Percentiles rank a stretch among this genome's conserved stretches.
phyloP scores from a whole-genome alignment of 75 land plant species.

The Larix kaempferi region DNA sequence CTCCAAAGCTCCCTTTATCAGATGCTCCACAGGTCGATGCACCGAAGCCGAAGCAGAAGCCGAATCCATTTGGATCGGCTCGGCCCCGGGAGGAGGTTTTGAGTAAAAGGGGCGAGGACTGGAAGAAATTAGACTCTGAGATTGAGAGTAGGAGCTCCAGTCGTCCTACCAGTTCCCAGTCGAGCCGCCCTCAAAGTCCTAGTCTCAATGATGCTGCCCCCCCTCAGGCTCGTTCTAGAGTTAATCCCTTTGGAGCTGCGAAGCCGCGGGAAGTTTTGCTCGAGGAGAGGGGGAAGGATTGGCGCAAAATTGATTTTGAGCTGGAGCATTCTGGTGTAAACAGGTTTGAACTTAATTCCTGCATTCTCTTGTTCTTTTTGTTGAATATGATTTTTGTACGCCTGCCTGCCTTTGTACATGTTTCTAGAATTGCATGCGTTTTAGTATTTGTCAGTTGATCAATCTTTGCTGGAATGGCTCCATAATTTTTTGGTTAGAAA shows the following conservation, averaged over 20 bases:
- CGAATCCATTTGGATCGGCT: constrained; percentile 70
- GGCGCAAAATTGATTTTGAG: constrained; percentile 82
- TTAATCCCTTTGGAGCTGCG: constrained; percentile 92
- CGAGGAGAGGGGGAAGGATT: constrained; percentile 72
- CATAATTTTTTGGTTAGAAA: too few relatives aligned
- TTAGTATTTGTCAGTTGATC: too few relatives aligned
- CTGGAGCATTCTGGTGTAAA: constrained; percentile 61
- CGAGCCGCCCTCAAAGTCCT: constrained; percentile 47
- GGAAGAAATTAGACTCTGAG: constrained; percentile 51
- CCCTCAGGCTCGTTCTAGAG: constrained; percentile 37
- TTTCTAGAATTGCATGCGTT: too few relatives aligned
- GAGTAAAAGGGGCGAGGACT: constrained; percentile 61
- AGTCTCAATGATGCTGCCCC: neutral
- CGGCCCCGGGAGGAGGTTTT: constrained; percentile 69
- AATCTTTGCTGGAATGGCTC: too few relatives aligned
- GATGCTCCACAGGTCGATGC: neutral
- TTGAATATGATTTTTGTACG: too few relatives aligned
- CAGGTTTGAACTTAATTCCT: constrained; percentile 34
- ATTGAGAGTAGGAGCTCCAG: constrained; percentile 41
- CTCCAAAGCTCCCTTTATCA: neutral
- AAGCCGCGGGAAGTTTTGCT: constrained; percentile 81
- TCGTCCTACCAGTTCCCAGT: constrained; percentile 62
- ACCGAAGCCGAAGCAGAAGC: constrained; percentile 17
- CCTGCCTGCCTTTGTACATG: too few relatives aligned
- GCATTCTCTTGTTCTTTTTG: too few relatives aligned